Base-by-base conservation (phyloP, 306 rosid species). In the Senna tora region DNA sequence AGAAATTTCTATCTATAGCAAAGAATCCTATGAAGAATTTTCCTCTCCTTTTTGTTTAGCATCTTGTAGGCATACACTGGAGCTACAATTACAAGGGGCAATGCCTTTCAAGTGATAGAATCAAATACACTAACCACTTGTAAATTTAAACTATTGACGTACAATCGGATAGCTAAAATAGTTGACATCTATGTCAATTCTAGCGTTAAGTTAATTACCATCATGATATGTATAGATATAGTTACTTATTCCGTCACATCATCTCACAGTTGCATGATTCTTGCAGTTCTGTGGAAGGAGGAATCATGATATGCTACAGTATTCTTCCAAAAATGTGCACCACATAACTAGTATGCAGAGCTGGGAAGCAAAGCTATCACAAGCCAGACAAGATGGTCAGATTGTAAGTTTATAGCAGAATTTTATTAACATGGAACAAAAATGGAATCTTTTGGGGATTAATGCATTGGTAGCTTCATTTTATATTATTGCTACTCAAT, bases 341-440 rank as follows among this genome's bases (percentile, higher is more conserved):
- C 87, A 74, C 53, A 69, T 89, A 71, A 76, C 74, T 67, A 69
- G 87, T 43, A 67, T 71, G 69, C 91, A 89, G 78, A 64, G 50
- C 69, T 89, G 95, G 95, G 89, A 89, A 34, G 73, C 76, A 75
- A 89, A 82, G 79, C 20, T 89, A 73, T 85, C 61, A 63, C 89
- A 83, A 82, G 95, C 95, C 61, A 81, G 63, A 52, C 73, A 45
- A 74, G 84, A 72, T 14, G 91, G 89, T 36, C 83, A 84, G 81
- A 69, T 81, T 55, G 91, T 89, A 81, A 74, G 91, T 71, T 75
- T 46, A 14, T 55, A 25, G 17, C 61, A 5, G 21, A 20, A 15
- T 22, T 10, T 74, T 55, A 61, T 28, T 19, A 22, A 63, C 39
- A 19, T n/a, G 67, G 49, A 61, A 38, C 7, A 4, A 61, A 9